Base-by-base conservation (phyloP, 2,329 filamentous ascomycete genomes). In the Lecanicillium sp. region DNA sequence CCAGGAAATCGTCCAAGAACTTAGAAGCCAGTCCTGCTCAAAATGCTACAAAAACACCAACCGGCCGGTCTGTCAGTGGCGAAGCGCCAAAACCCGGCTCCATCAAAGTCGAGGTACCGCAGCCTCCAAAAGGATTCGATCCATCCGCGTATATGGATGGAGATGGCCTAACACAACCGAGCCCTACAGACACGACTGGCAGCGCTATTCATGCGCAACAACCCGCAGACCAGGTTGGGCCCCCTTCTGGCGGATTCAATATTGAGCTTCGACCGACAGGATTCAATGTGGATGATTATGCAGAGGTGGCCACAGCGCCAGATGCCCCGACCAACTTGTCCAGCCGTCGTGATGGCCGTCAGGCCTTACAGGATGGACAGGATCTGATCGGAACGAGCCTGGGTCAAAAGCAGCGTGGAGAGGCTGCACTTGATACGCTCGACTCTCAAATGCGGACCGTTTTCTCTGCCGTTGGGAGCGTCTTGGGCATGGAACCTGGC, bases 401-500 rank as follows among this genome's bases (percentile, higher is more conserved):
- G 3, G 87, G 94, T 52, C 85, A 95, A 57, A 81, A 83, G 36
- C 81, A 94, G 50, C 80, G 88, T 51, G 84, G 83, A 4, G 81
- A 95, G 49, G 71, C 77, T 9, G 83, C 85, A 31, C 70, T 89
- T 33, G 66, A 80, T 38, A 78, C 80, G 39, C 64, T 98, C 11
- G 75, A 83, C 40, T 73, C 74, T 28, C 72, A 88, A 34, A 66
- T 94, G 4, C 69, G 78, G 38, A 77, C 80, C 17, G 71, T 95
- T 13, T 87, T 89, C 48, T 75, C 85, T 46, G 83, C 83, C 5
- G 87, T 94, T 53, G 80, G 88, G 50, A 74, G 78, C 40, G 55
- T 68, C 70, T 42, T 80, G 70, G 59, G 69, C 60, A 45, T 78
- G 72, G 58, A 75, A 54, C 62, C 72, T 27, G 59, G 68, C 18